phyloP scores from a whole-genome alignment of 176 grass and related monocot genomes.

The Tillandsia leiboldiana region DNA sequence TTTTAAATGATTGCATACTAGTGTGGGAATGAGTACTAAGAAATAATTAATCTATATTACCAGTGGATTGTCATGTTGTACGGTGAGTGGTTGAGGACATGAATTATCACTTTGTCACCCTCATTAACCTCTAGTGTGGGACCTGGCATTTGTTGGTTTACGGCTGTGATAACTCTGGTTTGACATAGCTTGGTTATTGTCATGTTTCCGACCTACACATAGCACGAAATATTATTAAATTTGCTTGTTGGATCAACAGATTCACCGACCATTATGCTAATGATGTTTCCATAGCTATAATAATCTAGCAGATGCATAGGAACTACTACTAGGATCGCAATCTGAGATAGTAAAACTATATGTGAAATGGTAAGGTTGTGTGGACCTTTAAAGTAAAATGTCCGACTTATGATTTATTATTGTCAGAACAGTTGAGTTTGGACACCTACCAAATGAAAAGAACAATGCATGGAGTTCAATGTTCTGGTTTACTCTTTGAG shows the following conservation, averaged over 20 bases:
- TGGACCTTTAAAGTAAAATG: too few relatives aligned
- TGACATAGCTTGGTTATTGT: slow-evolving; percentile 34
- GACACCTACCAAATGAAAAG: too few relatives aligned
- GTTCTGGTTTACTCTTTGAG: too few relatives aligned
- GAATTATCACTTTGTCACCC: slow-evolving; percentile 42
- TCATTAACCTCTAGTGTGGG: slow-evolving; percentile 35
- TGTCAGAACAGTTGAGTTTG: too few relatives aligned
- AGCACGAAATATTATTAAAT: slow-evolving; percentile 2
- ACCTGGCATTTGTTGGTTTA: slow-evolving; percentile 40
- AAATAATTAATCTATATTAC: slow-evolving; percentile 16
- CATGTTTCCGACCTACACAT: slow-evolving; percentile 31
- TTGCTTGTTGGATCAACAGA: background rate
- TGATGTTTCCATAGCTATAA: slow-evolving; percentile 6
- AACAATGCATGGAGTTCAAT: too few relatives aligned
- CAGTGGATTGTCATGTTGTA: slow-evolving; percentile 51
- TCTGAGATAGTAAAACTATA: too few relatives aligned
- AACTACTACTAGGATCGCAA: too few relatives aligned
- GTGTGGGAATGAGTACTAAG: background rate
- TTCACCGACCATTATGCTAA: background rate
- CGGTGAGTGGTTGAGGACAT: slow-evolving; percentile 51
- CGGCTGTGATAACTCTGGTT: slow-evolving; percentile 30
- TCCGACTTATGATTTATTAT: too few relatives aligned
- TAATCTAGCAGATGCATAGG: background rate
- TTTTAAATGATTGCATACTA: slow-evolving; percentile 6
- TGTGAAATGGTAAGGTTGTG: too few relatives aligned